Percentiles rank a stretch among this genome's conserved stretches.
These are phyloP conservation scores for Pseudocercospora macadamiae DNA, from an alignment of 2,329 filamentous ascomycete genomes.

Conservation along the genomic window DNA sequence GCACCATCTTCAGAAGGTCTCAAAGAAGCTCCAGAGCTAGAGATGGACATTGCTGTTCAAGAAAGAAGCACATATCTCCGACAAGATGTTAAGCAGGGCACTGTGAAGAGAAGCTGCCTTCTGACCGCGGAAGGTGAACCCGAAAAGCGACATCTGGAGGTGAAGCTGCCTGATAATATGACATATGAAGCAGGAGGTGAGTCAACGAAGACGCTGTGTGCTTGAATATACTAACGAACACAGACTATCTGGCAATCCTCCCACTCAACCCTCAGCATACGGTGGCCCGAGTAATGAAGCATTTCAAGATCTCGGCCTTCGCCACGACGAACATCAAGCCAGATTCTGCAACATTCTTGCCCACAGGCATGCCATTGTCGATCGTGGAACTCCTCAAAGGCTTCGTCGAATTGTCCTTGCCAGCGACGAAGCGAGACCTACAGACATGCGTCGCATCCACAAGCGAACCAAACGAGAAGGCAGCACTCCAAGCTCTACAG, in stretches of 20 bases:
- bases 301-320: conserved; percentile 57
- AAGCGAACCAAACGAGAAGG: background rate
- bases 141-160: conserved; percentile 58
- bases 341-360: conserved; percentile 48
- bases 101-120: conserved; percentile 48
- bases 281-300: conserved; percentile 64
- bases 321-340: conserved; percentile 62
- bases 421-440: conserved; percentile 66
- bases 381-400: conserved; percentile 66
- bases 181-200: conserved; percentile 63
- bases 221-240: background rate
- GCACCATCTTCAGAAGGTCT: background rate
- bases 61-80: conserved; percentile 52
- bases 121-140: conserved; percentile 56
- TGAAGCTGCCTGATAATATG: conserved; percentile 49
- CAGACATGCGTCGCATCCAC: conserved; percentile 49
- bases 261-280: conserved; percentile 68
- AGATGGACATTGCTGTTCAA: conserved; percentile 2
- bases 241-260: conserved; percentile 67
- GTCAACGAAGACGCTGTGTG: too few species aligned
- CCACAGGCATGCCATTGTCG: conserved; percentile 61
- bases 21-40: conserved; percentile 21
- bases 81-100: conserved; percentile 64
- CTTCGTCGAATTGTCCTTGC: conserved; percentile 73
- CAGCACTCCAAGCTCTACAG: background rate